Evolutionary conservation across 2,329 filamentous ascomycete genomes (phyloP).

Genomic region (Exophiala sideris): DNA sequence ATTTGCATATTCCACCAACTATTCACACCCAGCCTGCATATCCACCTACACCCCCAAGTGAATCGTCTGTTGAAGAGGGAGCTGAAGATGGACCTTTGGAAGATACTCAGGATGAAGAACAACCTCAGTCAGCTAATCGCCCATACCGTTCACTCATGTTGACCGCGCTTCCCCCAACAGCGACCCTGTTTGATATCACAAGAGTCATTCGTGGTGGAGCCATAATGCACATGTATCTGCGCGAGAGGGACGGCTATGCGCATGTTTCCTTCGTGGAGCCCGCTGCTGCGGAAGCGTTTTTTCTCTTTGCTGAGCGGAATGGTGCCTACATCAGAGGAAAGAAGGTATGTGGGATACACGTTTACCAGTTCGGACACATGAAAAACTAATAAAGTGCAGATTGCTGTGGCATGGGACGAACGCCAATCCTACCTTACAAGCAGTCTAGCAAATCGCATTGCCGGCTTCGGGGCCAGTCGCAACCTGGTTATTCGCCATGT

Average conservation of each 20-base stretch:
- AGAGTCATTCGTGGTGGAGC: slow-evolving; percentile 66
- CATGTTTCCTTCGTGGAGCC: slow-evolving; percentile 68
- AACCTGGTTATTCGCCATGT: slow-evolving; percentile 68
- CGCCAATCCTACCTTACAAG: slow-evolving; percentile 64
- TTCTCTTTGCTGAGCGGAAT: slow-evolving; percentile 60
- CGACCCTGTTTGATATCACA: slow-evolving; percentile 64
- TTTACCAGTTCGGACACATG: background rate
- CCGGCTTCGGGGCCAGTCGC: slow-evolving; percentile 61
- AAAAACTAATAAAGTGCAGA: slow-evolving; percentile 42
- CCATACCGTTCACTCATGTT: slow-evolving; percentile 59
- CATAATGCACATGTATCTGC: slow-evolving; percentile 66
- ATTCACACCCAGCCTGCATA: too few species aligned
- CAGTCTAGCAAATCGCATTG: slow-evolving; percentile 63
- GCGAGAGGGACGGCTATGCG: slow-evolving; percentile 56
- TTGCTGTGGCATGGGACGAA: slow-evolving; percentile 67
- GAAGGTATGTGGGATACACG: slow-evolving; percentile 49
- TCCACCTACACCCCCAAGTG: too few species aligned
- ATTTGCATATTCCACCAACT: too few species aligned
- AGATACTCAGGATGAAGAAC: background rate
- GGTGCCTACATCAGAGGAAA: slow-evolving; percentile 68
- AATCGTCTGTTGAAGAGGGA: too few species aligned
- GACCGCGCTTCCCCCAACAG: slow-evolving; percentile 58
- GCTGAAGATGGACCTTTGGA: background rate
- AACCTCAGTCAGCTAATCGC: background rate
- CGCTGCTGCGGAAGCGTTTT: slow-evolving; percentile 61